Evolutionary conservation across 192 early-diverging fungal genomes (phyloP), one percentile per base, ranked within the genome.

Genomic region (Kickxella alabastrina): DNA sequence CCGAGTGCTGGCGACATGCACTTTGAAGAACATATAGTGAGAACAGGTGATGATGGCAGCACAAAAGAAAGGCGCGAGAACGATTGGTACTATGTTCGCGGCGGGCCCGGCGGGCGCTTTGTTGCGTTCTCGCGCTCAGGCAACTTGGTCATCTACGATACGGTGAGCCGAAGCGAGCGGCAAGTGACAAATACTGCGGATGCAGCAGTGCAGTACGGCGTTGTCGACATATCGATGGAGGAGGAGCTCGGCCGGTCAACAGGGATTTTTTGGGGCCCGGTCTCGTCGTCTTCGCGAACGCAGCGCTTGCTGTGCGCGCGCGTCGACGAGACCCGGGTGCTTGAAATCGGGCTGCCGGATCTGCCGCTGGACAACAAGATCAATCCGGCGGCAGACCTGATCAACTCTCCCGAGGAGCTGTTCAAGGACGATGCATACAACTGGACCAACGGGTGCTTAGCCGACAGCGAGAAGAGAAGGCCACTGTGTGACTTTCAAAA

Each of bases 61-160:
- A n/a, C n/a, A n/a, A n/a, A n/a, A n/a, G n/a, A 25, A 19, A 25
- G 28, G 37, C 45, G 44, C 26, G 45, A 46, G 1, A 43, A 43
- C 46, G 55, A 57, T 21, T 57, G 55, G 55, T 57, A 57, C 36
- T 57, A 57, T 14, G 39, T 27, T 23, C 55, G 55, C n/a, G 38
- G 55, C 21, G 45, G 46, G 0, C 10, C 5, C 15, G 39, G 25
- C 38, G 46, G 56, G 14, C 36, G 56, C 39, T 43, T 58, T 5
- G n/a, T 58, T 2, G 56, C 56, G 39, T 50, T 58, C 19, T 47
- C 45, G 47, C 56, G 56, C 12, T 21, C 23, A 13, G 17, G 56
- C 22, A 58, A 58, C 41, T 46, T 58, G 9, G 47, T 58, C 2
- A 45, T 50, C 12, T 58, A 50, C 41, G 56, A 58, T 24, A 43